A percentile compares a stretch with the other conserved stretches of the same genome.
Conservation (phyloP, 306 rosid species). For the Vachellia collinsii region DNA sequence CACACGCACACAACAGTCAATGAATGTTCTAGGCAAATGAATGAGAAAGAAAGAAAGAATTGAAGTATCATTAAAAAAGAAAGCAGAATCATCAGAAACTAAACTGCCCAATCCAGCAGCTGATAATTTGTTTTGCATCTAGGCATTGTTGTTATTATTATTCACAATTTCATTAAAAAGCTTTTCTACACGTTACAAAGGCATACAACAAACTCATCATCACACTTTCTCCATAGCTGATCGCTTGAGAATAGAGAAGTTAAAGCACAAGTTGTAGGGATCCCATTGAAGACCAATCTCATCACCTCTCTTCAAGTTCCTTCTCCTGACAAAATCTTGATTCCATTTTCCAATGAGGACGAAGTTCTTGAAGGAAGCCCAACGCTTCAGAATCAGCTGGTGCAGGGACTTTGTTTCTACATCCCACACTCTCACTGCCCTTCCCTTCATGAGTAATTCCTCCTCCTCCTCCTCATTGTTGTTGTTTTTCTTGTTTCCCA, state of each 20-base stretch:
- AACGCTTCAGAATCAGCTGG: conserved; percentile 31
- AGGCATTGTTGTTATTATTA: too few relatives aligned
- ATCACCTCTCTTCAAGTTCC: conserved; percentile 29
- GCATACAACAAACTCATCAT: too few relatives aligned
- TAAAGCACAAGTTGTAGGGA: conserved; percentile 20
- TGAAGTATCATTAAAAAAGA: too few relatives aligned
- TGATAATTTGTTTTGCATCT: too few relatives aligned
- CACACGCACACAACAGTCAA: too few relatives aligned
- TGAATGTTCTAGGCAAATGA: too few relatives aligned
- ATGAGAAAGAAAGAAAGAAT: too few relatives aligned
- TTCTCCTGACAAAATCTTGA: conserved; percentile 32
- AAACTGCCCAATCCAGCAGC: too few relatives aligned
- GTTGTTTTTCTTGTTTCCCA: background rate
- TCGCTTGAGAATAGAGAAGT: conserved; percentile 24
- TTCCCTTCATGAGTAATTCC: background rate
- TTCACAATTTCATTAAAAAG: too few relatives aligned
- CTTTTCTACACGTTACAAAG: too few relatives aligned
- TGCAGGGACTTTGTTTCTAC: conserved; percentile 32
- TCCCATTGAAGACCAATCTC: conserved; percentile 44
- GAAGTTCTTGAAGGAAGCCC: conserved; percentile 32
- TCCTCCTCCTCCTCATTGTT: background rate
- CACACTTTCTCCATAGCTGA: background rate
- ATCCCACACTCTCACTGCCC: conserved; percentile 27
- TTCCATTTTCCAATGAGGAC: conserved; percentile 35
- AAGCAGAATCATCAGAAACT: too few relatives aligned